phyloP scores from a whole-genome alignment of 345 rosid genomes.

The Tarenaya hassleriana region DNA sequence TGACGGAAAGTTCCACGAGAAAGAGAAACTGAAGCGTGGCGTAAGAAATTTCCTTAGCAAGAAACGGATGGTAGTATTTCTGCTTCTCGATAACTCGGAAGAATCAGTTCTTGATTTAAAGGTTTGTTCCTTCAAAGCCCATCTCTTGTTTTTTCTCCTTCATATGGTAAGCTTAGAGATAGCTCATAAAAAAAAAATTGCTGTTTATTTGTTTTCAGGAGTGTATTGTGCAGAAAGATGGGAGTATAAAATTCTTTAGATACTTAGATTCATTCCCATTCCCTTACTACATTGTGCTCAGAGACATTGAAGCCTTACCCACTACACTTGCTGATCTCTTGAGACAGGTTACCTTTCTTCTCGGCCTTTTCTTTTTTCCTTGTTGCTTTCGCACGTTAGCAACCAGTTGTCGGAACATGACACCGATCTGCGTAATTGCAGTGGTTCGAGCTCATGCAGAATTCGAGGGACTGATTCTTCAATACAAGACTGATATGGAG shows the following conservation, averaged over 20 bases:
- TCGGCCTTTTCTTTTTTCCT: not conserved
- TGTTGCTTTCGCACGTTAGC: no score
- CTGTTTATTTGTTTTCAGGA: slow-evolving; percentile 32
- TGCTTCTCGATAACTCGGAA: slow-evolving; percentile 62
- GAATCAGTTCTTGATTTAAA: slow-evolving; percentile 61
- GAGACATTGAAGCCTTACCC: slow-evolving; percentile 76
- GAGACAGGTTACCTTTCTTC: slow-evolving; percentile 66
- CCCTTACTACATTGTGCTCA: slow-evolving; percentile 75
- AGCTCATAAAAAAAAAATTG: not conserved
- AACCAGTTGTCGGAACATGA: not conserved
- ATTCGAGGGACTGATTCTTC: slow-evolving; percentile 39
- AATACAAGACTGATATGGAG: no score
- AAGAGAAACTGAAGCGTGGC: slow-evolving; percentile 60
- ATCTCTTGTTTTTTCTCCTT: not conserved
- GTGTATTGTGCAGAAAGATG: slow-evolving; percentile 40
- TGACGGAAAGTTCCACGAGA: slow-evolving; percentile 88
- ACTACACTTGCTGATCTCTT: slow-evolving; percentile 73
- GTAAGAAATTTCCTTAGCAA: slow-evolving; percentile 64
- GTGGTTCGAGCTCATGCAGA: slow-evolving; percentile 98
- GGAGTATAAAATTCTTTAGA: slow-evolving; percentile 34
- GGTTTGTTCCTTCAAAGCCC: slow-evolving; percentile 34
- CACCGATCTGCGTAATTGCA: slow-evolving; percentile 26
- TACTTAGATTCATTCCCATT: slow-evolving; percentile 91
- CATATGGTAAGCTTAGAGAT: not conserved
- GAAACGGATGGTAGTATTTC: slow-evolving; percentile 90